Conservation (phyloP, 75 land plant species). For the Cunninghamia lanceolata region DNA sequence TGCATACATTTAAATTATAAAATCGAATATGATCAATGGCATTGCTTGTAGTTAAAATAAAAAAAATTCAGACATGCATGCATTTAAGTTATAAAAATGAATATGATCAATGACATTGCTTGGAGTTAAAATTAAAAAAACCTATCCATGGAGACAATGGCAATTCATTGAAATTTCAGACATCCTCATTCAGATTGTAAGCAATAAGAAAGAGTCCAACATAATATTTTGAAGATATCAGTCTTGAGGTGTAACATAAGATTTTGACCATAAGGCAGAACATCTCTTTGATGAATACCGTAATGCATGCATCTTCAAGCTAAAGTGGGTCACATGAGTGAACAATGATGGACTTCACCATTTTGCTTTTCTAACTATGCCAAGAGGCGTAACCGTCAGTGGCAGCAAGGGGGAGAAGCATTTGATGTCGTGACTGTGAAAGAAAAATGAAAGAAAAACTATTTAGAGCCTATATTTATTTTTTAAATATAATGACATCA, state of each 20-base stretch:
- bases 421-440: too few species aligned
- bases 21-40: background rate
- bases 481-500: too few species aligned
- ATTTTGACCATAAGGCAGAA: background rate
- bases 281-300: background rate
- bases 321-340: background rate
- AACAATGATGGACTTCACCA: background rate
- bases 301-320: background rate
- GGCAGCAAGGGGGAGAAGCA: too few species aligned
- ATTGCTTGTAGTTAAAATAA: background rate
- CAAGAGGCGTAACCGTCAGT: too few species aligned
- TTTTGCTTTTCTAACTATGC: background rate
- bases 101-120: background rate
- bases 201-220: background rate
- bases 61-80: background rate
- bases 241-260: background rate
- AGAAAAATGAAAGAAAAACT: too few species aligned
- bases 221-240: background rate
- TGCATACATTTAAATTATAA: background rate
- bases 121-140: background rate
- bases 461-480: too few species aligned
- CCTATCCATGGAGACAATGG: background rate
- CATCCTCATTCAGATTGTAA: background rate
- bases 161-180: background rate
- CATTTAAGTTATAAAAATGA: background rate